Evolutionary conservation across 1,284 basidiomycete species (phyloP), one percentile per base, ranked within the genome.

Genomic region (Leccinum solheimii): DNA sequence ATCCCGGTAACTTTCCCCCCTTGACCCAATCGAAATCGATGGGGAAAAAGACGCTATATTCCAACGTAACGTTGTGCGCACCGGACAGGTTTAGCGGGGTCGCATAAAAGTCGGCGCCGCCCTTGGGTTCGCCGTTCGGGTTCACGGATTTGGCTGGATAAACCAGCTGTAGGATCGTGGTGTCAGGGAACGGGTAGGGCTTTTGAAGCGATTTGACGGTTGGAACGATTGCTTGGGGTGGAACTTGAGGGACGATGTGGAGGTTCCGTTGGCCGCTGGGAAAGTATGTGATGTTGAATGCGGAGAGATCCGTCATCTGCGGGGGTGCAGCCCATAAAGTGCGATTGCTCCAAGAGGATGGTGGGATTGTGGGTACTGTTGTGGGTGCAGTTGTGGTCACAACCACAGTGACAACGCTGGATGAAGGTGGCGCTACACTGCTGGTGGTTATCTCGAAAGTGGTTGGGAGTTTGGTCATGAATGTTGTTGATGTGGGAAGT

Each of bases 31-130:
- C 78, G 62, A 90, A 90, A 64, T 83, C 79, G 0, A 57, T 63
- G 0, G 87, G 86, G 66, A 30, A 30, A 70, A 85, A 90, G 7
- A 87, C 84, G 67, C 83, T 83, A 69, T 89, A 91, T 36, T 69
- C 73, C 45, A 91, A 68, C 4, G 83, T 80, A 19, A 87, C 83
- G 60, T 79, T 85, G n/a, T 65, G 68, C 8, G 86, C 86, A 10
- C 70, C 58, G 0, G 71, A 59, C n/a, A 89, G 68, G 26, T 81
- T 76, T 21, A 89, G 72, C 2, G 87, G 88, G 5, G 76, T 67
- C 0, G 87, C 86, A 67, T 91, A 91, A 72, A 91, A 91, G 66
- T 90, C 82, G 0, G 86, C 82, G 1, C 88, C 89, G 32, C 89
- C 89, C 58, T 79, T 73, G 6, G 88, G 87, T 34, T 76, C 72